Evolutionary conservation across 805 yeast species (phyloP), one percentile per base, ranked within the genome.

Genomic region (Jamesozyma lodderae): DNA sequence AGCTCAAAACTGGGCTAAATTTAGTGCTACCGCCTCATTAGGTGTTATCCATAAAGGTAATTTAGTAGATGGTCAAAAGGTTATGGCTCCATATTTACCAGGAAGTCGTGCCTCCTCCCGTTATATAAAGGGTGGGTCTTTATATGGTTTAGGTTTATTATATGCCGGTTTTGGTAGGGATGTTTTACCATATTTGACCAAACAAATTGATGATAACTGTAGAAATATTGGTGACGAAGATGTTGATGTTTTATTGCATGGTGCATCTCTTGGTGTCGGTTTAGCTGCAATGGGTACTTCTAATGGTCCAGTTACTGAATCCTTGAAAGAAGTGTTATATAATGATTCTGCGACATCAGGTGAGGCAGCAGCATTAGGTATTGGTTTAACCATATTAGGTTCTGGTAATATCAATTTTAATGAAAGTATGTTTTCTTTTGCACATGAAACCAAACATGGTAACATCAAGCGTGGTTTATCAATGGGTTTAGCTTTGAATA

Each of bases 1-100:
- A 63, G 96, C 98, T n/a, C 80, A 90, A 33, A 87, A 90, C 62
- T 92, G 98, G 98, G 87, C 96, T 5, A 92, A 90, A 58, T 92
- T 92, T 60, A 79, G 95, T 0, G 96, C 97, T 2, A 90, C 97
- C 11, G 97, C 97, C 7, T 96, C 97, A 11, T 68, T 92, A 44
- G 98, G 98, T 57, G 97, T 90, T 22, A 88, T 92, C 49, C 97
- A 92, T 60, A 83, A 81, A 55, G 97, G 98, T 38, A 90, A 90
- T 60, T 70, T 92, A 41, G 75, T 94, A 0, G 95, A 87, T 57
- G 98, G 97, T 38, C 78, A 79, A 57, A 75, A 79, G 46, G 77
- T 90, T 36, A 72, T 92, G 57, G 80, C 81, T 48, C 97, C 97
- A 16, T 92, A 92, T 57, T 71, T 92, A 43, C 96, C 97, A 28